Evolutionary conservation across 441 rosid species (phyloP), one percentile per base, ranked within the genome.

Genomic region (Euphorbia corollata): DNA sequence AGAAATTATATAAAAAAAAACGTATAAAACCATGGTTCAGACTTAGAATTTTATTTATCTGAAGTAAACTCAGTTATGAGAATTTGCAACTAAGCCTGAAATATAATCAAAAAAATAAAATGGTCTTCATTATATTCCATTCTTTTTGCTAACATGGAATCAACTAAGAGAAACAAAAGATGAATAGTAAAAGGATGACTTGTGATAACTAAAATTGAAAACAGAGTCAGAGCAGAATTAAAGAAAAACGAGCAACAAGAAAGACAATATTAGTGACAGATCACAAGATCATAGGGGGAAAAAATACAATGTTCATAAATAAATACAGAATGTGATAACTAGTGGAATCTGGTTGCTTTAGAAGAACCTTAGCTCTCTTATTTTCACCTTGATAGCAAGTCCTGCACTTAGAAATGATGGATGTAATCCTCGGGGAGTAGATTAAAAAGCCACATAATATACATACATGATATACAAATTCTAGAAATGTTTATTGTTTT

Each of bases 361-460:
- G 19, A 10, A 20, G 12, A 20, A 38, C 10, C 4, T 16, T 13
- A 47, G 51, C 18, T 47, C 51, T 47, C 18, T 12, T 47, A n/a
- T 47, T 47, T 5, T 47, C 51, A 47, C 51, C 51, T 12, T 12
- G 51, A 47, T 4, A 47, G n/a, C 0, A 47, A 47, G 18, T 47
- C 51, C 47, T 47, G 51, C 51, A 47, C n/a, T 47, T 47, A n/a
- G 51, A 47, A 47, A 47, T 47, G 51, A 47, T 12, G 51, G 51
- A n/a, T 47, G 51, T 47, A 12, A 47, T 13, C n/a, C n/a, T 47
- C 15, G n/a, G 51, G 12, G 12, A 0, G 12, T 12, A 45, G 50
- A 45, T 38, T 38, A 45, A 45, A 45, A 13, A 8, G 12, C 11
- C 11, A 45, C 11, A 45, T 2, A 13, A 2, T 45, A 41, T 8